Evolutionary conservation across 2,329 filamentous ascomycete species (phyloP), one percentile per base, ranked within the genome.

Genomic region (Ophiostoma perfectum): DNA sequence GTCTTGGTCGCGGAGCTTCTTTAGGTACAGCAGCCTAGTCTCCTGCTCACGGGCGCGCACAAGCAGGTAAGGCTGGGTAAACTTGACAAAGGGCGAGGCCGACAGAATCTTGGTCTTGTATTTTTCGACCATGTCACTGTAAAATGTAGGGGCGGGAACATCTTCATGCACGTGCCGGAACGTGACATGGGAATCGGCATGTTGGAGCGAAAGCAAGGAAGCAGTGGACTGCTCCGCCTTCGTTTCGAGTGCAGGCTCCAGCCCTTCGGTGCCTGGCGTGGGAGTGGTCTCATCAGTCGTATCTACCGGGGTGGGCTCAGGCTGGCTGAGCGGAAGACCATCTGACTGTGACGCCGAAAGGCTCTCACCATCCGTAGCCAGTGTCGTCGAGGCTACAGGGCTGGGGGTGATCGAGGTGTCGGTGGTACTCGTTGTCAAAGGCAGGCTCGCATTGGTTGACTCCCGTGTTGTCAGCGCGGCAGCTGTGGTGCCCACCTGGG

Each of bases 31-130:
- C 5, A 99, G 82, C 67, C 90, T 88, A 66, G 91, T 85, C 78
- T 99, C 95, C 75, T 97, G 90, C 76, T 97, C 93, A 65, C 95
- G 88, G 58, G 95, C 90, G 75, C 91, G 92, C 84, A 95, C 96
- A 49, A 99, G 83, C 38, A 98, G 85, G 77, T 98, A 96, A 0
- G 95, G 95, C 75, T 95, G 92, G 72, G 91, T 90, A 75, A 98
- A 99, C 75, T 92, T 94, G 72, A 99, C 95, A 75, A 97, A 98
- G 0, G 95, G 95, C 0, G 95, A 99, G 0, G 93, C 92, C 1
- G 96, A 99, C 5, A 99, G 81, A 62, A 99, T 90, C 75, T 94
- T 96, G 5, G 93, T 97, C 75, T 96, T 88, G 74, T 96, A 93
- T 74, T 96, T 94, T 69, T 92, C 89, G 49, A 98, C 93, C 84